Base-by-base conservation (phyloP, 305 asterid species). In the Fraxinus paxiana region DNA sequence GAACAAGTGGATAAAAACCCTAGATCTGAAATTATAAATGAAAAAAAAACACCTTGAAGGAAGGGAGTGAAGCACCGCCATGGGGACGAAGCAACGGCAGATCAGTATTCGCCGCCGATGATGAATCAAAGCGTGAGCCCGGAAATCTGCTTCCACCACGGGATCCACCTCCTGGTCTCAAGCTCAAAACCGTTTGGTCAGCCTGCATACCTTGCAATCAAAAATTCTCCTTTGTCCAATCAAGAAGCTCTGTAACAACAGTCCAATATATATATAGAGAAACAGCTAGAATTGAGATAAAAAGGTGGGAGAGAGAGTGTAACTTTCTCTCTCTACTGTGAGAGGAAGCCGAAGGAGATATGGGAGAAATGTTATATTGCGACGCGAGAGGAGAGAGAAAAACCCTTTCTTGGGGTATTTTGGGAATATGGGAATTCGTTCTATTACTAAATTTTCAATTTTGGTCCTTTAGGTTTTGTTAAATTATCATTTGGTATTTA, bases 121-220 rank as follows among this genome's bases (percentile, higher is more conserved):
- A 80, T 70, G 83, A 51, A 54, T 83, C 86, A 80, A 83, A 83
- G 76, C 86, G 86, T 65, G 86, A 59, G 81, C 75, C 79, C 61
- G 28, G 46, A 34, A 56, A 71, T 80, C 86, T 83, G 73, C 83
- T 82, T 77, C 84, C 77, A 48, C 77, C 80, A 61, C 86, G 83
- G 38, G 76, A 59, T 48, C 86, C 84, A 13, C 86, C 86, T 48
- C 84, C 86, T 75, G 86, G 86, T 76, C 86, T 80, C 67, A 83
- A 83, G 82, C 86, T 83, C 79, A 83, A 75, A 70, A 72, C 84
- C 46, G 81, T 80, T 9, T 80, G 84, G 70, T 83, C 84, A 70
- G 81, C 67, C 82, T 83, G 86, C 86, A 83, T 80, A 83, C 56
- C 80, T 83, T 79, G 79, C 43, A 75, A 48, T 43, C 12, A 51